Evolutionary conservation across 2,329 filamentous ascomycete species (phyloP).

Genomic region (Aspergillus flavus): DNA sequence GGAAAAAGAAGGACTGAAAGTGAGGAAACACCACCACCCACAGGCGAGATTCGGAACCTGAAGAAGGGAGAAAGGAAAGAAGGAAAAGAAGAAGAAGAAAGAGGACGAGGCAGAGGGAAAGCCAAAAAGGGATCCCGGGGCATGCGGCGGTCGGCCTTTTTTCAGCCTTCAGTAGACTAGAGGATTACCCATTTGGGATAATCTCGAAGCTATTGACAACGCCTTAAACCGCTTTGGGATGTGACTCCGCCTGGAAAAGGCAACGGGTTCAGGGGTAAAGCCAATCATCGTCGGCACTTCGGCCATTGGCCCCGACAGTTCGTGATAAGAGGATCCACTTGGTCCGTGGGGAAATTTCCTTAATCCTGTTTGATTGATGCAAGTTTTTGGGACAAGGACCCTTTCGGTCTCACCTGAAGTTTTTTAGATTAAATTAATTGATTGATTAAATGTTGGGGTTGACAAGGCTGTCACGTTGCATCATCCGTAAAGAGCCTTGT

Average conservation of each 20-base stretch:
- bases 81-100: neutral
- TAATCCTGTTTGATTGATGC: neutral
- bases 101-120: neutral
- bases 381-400: neutral
- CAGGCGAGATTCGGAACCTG: conserved; percentile 4
- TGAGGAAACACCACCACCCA: neutral
- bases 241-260: neutral
- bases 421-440: neutral
- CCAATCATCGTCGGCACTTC: conserved; percentile 14
- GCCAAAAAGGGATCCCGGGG: conserved; percentile 3
- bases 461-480: neutral
- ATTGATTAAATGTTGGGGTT: neutral
- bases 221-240: conserved; percentile 11
- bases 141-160: neutral
- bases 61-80: conserved; percentile 6
- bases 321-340: conserved; percentile 16
- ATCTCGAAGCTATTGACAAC: conserved; percentile 19
- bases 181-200: conserved; percentile 13
- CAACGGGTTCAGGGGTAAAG: conserved; percentile 7
- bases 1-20: conserved; percentile 10
- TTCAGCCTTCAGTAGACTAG: neutral
- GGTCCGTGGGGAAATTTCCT: conserved; percentile 3
- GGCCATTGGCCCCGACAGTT: conserved; percentile 17
- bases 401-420: neutral
- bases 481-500: neutral